Base-by-base conservation (phyloP, 179 eudicot species). In the Vitellaria paradoxa region DNA sequence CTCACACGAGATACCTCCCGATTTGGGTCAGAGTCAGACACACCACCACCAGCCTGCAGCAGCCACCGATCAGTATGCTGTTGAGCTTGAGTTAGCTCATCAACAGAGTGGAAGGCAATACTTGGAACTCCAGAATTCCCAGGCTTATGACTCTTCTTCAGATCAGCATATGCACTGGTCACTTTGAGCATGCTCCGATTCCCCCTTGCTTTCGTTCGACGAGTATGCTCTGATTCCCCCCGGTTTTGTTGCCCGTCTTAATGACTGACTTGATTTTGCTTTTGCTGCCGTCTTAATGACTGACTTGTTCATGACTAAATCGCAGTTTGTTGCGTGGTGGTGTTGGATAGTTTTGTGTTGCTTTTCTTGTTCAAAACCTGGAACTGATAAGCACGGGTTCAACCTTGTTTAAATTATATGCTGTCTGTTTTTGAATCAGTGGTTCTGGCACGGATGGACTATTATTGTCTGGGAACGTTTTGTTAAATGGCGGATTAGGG, bases 91-190 rank as follows among this genome's bases (percentile, higher is more conserved):
- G 80, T 78, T 85, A 85, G 84, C 77, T 65, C 91, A 80, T 65
- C 91, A 80, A 52, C 86, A 85, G 76, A 81, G 82, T 40, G 90
- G 87, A 64, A 86, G 92, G 45, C 90, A 85, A 69, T 89, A 83
- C 81, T 80, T 85, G 82, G 91, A 82, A 53, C 81, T 82, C 7
- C 86, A 89, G 77, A 86, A 83, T 55, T 87, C 97, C 0, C 82
- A 86, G 77, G 88, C 85, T 55, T 91, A 85, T 75, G 86, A 83
- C 77, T 84, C 89, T n/a, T 77, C 84, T 42, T 42, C 45, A 42
- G 45, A 42, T 59, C 84, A 86, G 78, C 85, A 88, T 55, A 82
- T 72, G 81, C 79, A 92, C 77, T 92, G 97, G 98, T 88, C 96
- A 6, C 88, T 89, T 65, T 93, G 79, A 86, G 50, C 64, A 49